These are phyloP conservation scores for Colletotrichum chrysophilum DNA, from an alignment of 2,329 filamentous ascomycete genomes.

Conservation along the genomic window DNA sequence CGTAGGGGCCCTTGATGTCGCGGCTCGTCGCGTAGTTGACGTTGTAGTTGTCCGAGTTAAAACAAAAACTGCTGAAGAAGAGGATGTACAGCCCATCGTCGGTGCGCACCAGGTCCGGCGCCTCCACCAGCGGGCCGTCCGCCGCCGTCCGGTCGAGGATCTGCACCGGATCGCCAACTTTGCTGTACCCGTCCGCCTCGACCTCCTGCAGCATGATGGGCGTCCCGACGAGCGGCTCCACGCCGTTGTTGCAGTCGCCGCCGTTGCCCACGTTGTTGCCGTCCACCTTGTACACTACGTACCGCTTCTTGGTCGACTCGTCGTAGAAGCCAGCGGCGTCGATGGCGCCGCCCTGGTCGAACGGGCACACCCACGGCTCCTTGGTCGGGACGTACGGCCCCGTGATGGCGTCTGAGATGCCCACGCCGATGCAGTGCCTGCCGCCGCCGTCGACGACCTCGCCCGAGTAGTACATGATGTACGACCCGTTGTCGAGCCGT, in stretches of 20 bases:
- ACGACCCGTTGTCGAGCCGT: constrained; percentile 51
- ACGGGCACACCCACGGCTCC: constrained; percentile 57
- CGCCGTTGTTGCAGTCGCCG: constrained; percentile 51
- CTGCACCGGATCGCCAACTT: constrained; percentile 52
- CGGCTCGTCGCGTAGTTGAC: constrained; percentile 62
- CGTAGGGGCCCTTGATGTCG: constrained; percentile 41
- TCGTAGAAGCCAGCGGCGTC: constrained; percentile 67
- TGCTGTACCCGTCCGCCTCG: constrained; percentile 54
- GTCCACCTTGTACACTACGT: constrained; percentile 71
- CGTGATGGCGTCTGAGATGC: constrained; percentile 47
- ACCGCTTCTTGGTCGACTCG: constrained; percentile 53
- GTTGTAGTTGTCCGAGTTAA: constrained; percentile 57
- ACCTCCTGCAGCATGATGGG: constrained; percentile 64
- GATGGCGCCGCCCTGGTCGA: constrained; percentile 63
- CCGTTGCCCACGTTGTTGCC: constrained; percentile 58
- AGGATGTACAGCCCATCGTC: constrained; percentile 59
- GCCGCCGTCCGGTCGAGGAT: constrained; percentile 48
- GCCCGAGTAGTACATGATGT: constrained; percentile 66
- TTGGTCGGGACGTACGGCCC: constrained; percentile 59
- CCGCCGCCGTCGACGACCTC: constrained; percentile 39
- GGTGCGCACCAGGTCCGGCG: constrained; percentile 57
- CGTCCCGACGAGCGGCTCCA: constrained; percentile 46
- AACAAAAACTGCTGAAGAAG: constrained; percentile 69
- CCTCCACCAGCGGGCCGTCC: constrained; percentile 65
- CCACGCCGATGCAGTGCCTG: constrained; percentile 65